These are phyloP conservation scores for Cryphonectria nitschkei DNA, from an alignment of 2,329 filamentous ascomycete species.

Conservation along the genomic window DNA sequence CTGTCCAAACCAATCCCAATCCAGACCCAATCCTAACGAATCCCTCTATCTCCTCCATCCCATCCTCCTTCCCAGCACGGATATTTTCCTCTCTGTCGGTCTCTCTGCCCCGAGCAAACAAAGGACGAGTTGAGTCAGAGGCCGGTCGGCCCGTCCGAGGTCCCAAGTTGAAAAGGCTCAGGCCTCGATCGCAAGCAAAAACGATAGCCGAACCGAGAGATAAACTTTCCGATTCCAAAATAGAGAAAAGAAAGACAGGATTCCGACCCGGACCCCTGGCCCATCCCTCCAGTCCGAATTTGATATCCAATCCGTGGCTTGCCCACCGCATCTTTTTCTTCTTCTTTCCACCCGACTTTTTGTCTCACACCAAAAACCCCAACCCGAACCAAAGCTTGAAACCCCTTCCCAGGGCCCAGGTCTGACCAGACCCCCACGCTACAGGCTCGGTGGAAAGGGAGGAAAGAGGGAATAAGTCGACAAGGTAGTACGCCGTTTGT, in stretches of 20 bases:
- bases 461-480: not conserved
- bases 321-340: not conserved
- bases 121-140: not conserved
- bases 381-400: not conserved
- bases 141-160: not conserved
- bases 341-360: not conserved
- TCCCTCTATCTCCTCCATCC: not conserved
- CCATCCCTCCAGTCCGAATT: not conserved
- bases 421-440: conserved; percentile 5
- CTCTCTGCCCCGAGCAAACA: not conserved
- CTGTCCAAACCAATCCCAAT: not conserved
- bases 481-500: not conserved
- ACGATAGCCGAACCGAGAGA: not conserved
- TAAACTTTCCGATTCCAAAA: too few relatives aligned
- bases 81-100: not conserved
- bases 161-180: not conserved
- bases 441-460: conserved; percentile 8
- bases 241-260: not conserved
- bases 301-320: not conserved
- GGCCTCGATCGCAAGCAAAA: not conserved
- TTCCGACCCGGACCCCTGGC: not conserved
- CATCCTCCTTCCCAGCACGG: not conserved
- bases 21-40: not conserved
- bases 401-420: not conserved
- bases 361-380: not conserved